These are phyloP conservation scores for Tolypocladium nubicola DNA, from an alignment of 2,329 filamentous ascomycete genomes.

Conservation along the genomic window DNA sequence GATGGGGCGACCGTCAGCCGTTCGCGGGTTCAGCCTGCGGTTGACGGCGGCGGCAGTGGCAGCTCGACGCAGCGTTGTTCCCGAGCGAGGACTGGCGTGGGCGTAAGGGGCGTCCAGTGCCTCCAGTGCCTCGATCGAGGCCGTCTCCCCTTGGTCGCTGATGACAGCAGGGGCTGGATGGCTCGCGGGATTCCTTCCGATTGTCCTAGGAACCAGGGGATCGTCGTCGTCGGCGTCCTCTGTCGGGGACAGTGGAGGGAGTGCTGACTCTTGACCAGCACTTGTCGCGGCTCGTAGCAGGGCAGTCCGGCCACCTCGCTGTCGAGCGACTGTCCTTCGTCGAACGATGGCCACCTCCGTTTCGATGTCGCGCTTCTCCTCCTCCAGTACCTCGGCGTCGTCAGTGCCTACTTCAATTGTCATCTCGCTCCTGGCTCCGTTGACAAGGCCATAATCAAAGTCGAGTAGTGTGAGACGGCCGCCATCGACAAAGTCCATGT, in stretches of 20 bases:
- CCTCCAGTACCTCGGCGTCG: constrained; percentile 58
- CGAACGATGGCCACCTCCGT: constrained; percentile 72
- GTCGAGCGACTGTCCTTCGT: constrained; percentile 59
- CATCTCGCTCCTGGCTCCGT: constrained; percentile 47
- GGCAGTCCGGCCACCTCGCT: constrained; percentile 35
- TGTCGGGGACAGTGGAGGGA: constrained; percentile 18
- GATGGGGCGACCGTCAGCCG: constrained; percentile 41
- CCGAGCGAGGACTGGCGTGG: constrained; percentile 61
- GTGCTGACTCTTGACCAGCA: constrained; percentile 15
- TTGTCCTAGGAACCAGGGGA: constrained; percentile 39
- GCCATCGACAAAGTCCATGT: constrained; percentile 66
- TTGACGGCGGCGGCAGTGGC: constrained; percentile 68
- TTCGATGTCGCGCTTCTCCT: constrained; percentile 64
- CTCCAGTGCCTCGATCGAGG: constrained; percentile 45
- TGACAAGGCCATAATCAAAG: constrained; percentile 51
- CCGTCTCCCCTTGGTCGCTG: constrained; percentile 30
- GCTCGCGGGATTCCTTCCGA: constrained; percentile 19
- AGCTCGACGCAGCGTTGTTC: constrained; percentile 58
- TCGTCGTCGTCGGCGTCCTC: constrained; percentile 34
- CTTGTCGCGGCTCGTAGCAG: constrained; percentile 40
- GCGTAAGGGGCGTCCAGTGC: constrained; percentile 62
- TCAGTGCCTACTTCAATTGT: constrained; percentile 66
- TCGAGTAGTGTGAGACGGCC: constrained; percentile 64
- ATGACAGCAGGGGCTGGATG: constrained; percentile 8
- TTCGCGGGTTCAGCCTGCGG: constrained; percentile 52